Evolutionary conservation across 164 flowering plant species (phyloP).

Genomic region (Macadamia integrifolia): DNA sequence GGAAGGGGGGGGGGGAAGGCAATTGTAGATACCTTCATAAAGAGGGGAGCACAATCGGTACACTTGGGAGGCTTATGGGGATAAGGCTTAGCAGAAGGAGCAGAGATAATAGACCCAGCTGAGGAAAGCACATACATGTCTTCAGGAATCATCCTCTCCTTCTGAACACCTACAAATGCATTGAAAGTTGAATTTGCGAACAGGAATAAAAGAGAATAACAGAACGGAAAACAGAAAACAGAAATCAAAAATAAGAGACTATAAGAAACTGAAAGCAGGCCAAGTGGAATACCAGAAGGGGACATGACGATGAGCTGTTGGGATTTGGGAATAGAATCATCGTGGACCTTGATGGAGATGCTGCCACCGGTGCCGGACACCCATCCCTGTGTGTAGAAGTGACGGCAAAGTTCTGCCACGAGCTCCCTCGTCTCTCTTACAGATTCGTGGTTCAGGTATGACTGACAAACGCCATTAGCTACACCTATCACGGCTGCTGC

Average conservation of each 20-base stretch:
- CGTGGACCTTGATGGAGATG: conserved; percentile 84
- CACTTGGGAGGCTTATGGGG: conserved; percentile 92
- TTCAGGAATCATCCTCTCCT: conserved; percentile 90
- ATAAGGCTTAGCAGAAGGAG: conserved; percentile 64
- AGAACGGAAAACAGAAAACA: no score
- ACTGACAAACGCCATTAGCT: conserved; percentile 47
- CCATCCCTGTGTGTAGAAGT: conserved; percentile 87
- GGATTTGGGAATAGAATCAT: conserved; percentile 64
- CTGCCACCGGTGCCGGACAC: conserved; percentile 95
- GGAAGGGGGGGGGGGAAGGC: no score
- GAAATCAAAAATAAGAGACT: background rate
- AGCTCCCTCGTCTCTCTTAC: conserved; percentile 59
- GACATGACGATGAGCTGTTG: conserved; percentile 89
- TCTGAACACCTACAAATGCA: conserved; percentile 73
- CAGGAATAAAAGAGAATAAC: no score
- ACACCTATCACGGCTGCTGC: conserved; percentile 11
- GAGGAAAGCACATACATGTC: conserved; percentile 69
- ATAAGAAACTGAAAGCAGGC: background rate
- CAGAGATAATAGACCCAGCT: conserved; percentile 48
- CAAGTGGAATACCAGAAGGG: conserved; percentile 62
- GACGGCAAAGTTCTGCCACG: conserved; percentile 79
- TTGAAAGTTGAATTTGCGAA: background rate
- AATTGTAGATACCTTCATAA: conserved; percentile 60
- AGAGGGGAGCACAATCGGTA: conserved; percentile 85
- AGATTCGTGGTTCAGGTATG: conserved; percentile 54